Conservation (phyloP, 805 yeast genomes). For the Hanseniaspora mollemarum region DNA sequence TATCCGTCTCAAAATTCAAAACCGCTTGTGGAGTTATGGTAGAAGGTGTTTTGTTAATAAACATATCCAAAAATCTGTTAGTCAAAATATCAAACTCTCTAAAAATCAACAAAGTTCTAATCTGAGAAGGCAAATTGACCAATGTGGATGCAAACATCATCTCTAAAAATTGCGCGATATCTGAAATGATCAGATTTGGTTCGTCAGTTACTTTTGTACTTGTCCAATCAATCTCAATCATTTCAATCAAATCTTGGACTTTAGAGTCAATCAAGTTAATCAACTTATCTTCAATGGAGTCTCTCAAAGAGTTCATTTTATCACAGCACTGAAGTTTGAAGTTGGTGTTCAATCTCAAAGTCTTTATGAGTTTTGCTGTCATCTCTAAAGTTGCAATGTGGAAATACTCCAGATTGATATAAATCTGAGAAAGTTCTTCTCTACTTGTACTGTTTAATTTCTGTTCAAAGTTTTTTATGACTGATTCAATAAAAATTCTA, state of each 20-base stretch:
- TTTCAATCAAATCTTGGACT: conserved; percentile 66
- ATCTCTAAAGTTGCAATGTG: conserved; percentile 62
- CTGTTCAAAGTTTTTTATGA: conserved; percentile 50
- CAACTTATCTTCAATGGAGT: conserved; percentile 61
- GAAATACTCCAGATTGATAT: conserved; percentile 80
- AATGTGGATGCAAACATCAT: conserved; percentile 78
- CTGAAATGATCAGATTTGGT: conserved; percentile 66
- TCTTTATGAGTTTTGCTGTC: conserved; percentile 32
- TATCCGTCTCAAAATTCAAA: conserved; percentile 68
- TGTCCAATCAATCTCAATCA: conserved; percentile 79
- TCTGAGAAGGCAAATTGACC: conserved; percentile 64
- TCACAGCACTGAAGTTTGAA: conserved; percentile 39
- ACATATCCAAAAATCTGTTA: conserved; percentile 49
- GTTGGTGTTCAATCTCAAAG: conserved; percentile 17
- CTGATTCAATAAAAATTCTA: conserved; percentile 51
- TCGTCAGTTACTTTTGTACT: conserved; percentile 41
- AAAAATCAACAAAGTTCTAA: conserved; percentile 68
- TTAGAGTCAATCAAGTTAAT: conserved; percentile 74
- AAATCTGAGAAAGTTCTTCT: conserved; percentile 80
- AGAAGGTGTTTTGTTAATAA: conserved; percentile 42
- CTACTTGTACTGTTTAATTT: conserved; percentile 63
- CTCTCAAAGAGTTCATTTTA: conserved; percentile 41
- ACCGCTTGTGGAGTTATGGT: conserved; percentile 48
- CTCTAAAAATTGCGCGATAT: conserved; percentile 73
- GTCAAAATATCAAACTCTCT: conserved; percentile 81